Base-by-base conservation (phyloP, 2,329 filamentous ascomycete genomes). In the Pezicula radicicola region DNA sequence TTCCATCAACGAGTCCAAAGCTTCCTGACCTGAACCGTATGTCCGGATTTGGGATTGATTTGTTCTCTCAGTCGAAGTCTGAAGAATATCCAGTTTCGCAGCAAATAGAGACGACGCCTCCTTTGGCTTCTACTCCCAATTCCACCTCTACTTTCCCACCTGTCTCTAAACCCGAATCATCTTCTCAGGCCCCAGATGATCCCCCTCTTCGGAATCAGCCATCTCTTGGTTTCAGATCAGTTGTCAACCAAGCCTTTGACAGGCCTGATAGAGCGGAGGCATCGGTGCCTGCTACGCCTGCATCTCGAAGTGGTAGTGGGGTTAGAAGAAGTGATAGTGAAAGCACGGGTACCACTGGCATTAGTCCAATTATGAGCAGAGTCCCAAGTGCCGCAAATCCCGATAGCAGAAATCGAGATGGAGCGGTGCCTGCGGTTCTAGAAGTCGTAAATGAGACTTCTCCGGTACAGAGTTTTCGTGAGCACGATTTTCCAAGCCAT, bases 191-290 rank as follows among this genome's bases (percentile, higher is more conserved):
- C 3, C n/a, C 36, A 5, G 47, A 48, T 21, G 59, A 62, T 7
- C 37, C 58, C 40, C 58, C 65, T 40, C 64, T 82, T n/a, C 73
- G 76, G 6, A 77, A 78, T 55, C 75, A 79, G 55, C 72, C 75
- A 3, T 81, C 79, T 2, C 56, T 75, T 16, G 79, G 80, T n/a
- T 83, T 82, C 61, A 70, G 70, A 35, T 80, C 81, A 1, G 79
- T 81, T 13, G 84, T 88, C 4, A 74, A 86, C 59, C 79, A 85
- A 63, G 84, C 84, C 15, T 88, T 88, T 61, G 83, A 86, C 61
- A 73, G 76, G 43, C 72, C 69, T 18, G 42, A 45, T 8, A 21
- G 13, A 45, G 27, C 46, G 25, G 76, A 83, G 55, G 79, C 74
- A 6, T 65, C 65, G 6, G 70, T 76, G 40, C 79, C 80, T 3